A percentile compares a stretch with the other conserved stretches of the same genome.
These are phyloP conservation scores for Beauveria pseudobassiana DNA, from an alignment of 2,329 filamentous ascomycete genomes.

Conservation along the genomic window DNA sequence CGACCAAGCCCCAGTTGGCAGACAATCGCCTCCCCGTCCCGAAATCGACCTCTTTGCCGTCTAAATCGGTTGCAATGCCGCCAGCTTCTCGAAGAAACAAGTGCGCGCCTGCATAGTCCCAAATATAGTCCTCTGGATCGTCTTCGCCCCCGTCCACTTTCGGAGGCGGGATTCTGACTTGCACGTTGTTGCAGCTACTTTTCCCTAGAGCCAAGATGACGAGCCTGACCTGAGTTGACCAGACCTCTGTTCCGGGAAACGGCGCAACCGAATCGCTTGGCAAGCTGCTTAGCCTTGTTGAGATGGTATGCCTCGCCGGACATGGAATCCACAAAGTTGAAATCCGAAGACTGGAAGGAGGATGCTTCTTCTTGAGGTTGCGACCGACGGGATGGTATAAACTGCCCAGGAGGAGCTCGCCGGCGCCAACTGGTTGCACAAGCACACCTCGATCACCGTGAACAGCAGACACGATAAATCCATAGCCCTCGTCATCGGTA, in stretches of 20 bases:
- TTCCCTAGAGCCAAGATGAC: background rate
- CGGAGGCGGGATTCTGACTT: background rate
- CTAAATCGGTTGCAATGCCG: background rate
- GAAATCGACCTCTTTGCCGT: slow-evolving; percentile 3
- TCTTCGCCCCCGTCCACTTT: background rate
- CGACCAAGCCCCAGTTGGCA: background rate
- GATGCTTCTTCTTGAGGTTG: background rate
- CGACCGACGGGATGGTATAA: background rate
- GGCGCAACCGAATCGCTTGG: background rate
- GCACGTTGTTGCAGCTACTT: background rate
- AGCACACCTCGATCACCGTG: background rate
- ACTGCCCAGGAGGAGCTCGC: background rate
- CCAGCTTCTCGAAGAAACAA: background rate
- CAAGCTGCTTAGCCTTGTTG: background rate
- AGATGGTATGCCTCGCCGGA: background rate
- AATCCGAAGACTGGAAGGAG: background rate
- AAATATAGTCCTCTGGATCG: background rate
- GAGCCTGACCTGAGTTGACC: slow-evolving; percentile 4
- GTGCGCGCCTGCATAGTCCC: slow-evolving; percentile 4
- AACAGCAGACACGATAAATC: background rate
- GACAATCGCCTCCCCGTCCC: background rate
- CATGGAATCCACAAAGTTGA: background rate
- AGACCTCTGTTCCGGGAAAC: slow-evolving; percentile 1
- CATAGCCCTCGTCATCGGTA: background rate
- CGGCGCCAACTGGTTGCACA: background rate